Evolutionary conservation across 2,329 filamentous ascomycete genomes (phyloP).

Genomic region (Phialophora verrucosa): DNA sequence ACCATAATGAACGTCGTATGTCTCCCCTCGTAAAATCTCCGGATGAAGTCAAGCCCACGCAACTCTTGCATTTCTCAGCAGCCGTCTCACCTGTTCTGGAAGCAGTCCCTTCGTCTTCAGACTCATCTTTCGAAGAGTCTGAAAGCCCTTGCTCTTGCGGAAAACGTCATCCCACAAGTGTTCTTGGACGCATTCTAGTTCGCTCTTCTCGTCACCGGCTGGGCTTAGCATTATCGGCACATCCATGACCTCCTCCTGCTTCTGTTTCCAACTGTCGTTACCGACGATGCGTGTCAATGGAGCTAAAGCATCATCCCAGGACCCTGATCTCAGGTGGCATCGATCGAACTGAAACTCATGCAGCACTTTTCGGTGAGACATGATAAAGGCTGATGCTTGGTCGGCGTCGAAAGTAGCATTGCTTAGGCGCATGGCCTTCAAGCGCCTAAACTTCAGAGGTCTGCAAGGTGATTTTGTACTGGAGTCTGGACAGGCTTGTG

Average conservation of each 20-base stretch:
- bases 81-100: constrained; percentile 34
- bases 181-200: constrained; percentile 39
- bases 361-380: constrained; percentile 69
- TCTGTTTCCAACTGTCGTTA: constrained; percentile 48
- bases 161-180: constrained; percentile 40
- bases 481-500: constrained; percentile 44
- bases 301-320: constrained; percentile 82
- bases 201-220: constrained; percentile 37
- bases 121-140: constrained; percentile 32
- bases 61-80: constrained; percentile 33
- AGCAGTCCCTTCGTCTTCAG: constrained; percentile 34
- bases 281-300: constrained; percentile 61
- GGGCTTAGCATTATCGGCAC: constrained; percentile 48
- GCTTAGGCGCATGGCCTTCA: constrained; percentile 72
- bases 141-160: constrained; percentile 29
- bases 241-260: constrained; percentile 47
- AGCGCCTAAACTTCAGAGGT: constrained; percentile 68
- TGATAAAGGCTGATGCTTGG: constrained; percentile 73
- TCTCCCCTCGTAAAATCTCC: neutral
- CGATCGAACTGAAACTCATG: constrained; percentile 81
- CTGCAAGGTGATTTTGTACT: constrained; percentile 53
- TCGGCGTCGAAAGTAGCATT: constrained; percentile 74
- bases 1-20: neutral
- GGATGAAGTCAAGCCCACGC: constrained; percentile 29
- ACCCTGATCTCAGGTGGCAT: constrained; percentile 71